Percentiles rank a stretch among this genome's conserved stretches.
phyloP scores from a whole-genome alignment of 306 rosid species.

The Dryas octopetala region DNA sequence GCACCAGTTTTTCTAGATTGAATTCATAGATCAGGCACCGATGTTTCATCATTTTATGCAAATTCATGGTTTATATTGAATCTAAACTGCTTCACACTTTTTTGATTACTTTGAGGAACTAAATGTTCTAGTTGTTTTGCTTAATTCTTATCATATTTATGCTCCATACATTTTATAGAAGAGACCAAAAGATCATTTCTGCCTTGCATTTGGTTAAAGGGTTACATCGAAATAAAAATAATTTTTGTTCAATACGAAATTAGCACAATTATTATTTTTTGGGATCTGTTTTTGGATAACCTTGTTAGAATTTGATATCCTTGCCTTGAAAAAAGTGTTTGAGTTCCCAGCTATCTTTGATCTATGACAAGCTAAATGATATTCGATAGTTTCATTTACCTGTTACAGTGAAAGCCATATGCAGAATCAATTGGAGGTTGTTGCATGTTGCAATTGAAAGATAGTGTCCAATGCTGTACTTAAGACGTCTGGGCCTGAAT shows the following conservation, averaged over 20 bases:
- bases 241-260: too few relatives aligned
- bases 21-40: neutral
- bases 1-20: neutral
- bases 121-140: neutral
- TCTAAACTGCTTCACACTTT: neutral
- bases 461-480: neutral
- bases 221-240: too few relatives aligned
- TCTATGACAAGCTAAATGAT: neutral
- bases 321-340: neutral
- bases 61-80: neutral
- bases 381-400: neutral
- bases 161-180: neutral
- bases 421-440: slow-evolving; percentile 6
- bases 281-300: neutral
- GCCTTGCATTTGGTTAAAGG: neutral
- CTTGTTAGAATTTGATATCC: neutral
- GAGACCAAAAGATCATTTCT: neutral
- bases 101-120: neutral
- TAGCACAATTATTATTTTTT: too few relatives aligned
- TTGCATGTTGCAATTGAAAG: neutral
- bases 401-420: slow-evolving; percentile 13
- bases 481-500: slow-evolving; percentile 14
- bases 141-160: neutral
- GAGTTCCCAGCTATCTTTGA: neutral
- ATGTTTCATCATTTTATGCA: neutral